Base-by-base conservation (phyloP, 1,284 basidiomycete species). In the Rhodotorula mucilaginosa region DNA sequence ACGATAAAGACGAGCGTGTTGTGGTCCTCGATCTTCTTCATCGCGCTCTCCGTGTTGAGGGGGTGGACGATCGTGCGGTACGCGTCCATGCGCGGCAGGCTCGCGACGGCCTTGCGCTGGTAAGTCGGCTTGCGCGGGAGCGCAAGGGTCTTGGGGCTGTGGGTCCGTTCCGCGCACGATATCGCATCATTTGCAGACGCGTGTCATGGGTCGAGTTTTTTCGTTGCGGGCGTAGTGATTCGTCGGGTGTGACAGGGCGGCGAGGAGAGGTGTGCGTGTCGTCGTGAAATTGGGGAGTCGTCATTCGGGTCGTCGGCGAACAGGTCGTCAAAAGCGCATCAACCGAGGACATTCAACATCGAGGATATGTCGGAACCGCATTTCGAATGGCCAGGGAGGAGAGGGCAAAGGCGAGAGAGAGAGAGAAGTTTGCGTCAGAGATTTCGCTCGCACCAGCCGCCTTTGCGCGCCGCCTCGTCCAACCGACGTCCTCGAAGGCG, bases 1-100 rank as follows among this genome's bases (percentile, higher is more conserved):
- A 97, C 93, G 77, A 98, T 91, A 86, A 98, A 98, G 74, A 98
- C 95, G 72, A 99, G 88, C 58, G 96, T 98, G 86, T 99, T 99
- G 87, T 97, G 90, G 84, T 98, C 96, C 87, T 99, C 96, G 78
- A 99, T 98, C 89, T 99, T 97, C 87, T 93, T 93, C 91, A 92
- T 93, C 71, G 91, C 91, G 19, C 88, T 89, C 82, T 93, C 86
- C 73, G 86, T 86, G 83, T 85, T 85, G 76, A 87, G 81, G 51
- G 86, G 86, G 83, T 84, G 91, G 74, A 95, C 88, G 81, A 98
- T 93, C 65, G 92, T 95, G 84, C 93, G 87, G 88, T 90, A 96
- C 82, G 96, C 92, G 82, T 99, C 97, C 92, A 98, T 94, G 79
- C 96, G 86, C 57, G 94, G 93, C n/a, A 88, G 89, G 87, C 97